Evolutionary conservation across 106 monocot species (phyloP), one percentile per base, ranked within the genome.

Genomic region (Chionographis japonica): DNA sequence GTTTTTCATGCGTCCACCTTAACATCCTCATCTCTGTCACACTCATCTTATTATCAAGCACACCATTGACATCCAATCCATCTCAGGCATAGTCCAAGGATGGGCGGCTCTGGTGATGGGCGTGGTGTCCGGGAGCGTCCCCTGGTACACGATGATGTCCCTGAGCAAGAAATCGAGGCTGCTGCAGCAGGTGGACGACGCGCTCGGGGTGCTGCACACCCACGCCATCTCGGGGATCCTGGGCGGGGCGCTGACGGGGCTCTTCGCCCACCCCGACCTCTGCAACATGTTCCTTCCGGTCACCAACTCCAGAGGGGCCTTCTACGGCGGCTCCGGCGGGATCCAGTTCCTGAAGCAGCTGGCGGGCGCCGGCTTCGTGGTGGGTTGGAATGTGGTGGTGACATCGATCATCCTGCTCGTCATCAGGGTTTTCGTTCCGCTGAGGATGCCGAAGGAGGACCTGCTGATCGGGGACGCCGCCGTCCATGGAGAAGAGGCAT

Each of bases 31-130:
- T 17, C 27, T 27, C 27, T 27, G 27, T 27, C 27, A 27, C 1
- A 1, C 27, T 27, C 27, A 27, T 27, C 27, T 27, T 27, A 27
- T 27, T 27, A 0, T 27, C 27, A 27, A 27, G 27, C 27, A 27
- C 27, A 27, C 27, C 27, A 27, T 27, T 27, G 27, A 27, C 27
- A 27, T 27, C 27, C 27, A 27, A 27, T 27, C 27, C 27, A 27
- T 27, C 27, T 27, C 27, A 76, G 76, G 76, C 17, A 19, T 76
- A 13, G 76, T 76, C 8, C 79, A 79, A 50, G 79, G 68, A 4
- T 79, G 79, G 79, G 67, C 74, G 4, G 79, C 74, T 12, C 56
- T 79, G n/a, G 14, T 74, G 1, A 79, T 79, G 79, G 79, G 79
- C 16, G 15, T 69, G 1, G 39, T 79, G 13, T 54, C 74, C 38